Conservation (phyloP, 164 flowering plant genomes). For the Amborella trichopoda region DNA sequence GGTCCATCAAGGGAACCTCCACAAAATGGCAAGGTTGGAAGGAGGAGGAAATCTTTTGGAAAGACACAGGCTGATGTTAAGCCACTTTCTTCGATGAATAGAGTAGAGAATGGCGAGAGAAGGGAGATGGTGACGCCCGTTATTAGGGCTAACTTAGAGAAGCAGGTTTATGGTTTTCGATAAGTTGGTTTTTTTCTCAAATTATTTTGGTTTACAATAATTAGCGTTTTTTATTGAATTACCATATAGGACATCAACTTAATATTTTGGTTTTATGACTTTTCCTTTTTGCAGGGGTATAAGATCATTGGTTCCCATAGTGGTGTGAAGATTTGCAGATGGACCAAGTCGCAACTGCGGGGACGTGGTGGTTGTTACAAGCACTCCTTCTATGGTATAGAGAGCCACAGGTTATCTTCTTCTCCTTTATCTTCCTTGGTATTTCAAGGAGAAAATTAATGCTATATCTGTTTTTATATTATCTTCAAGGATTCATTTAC, state of each 20-base stretch:
- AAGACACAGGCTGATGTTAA: neutral
- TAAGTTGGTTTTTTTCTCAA: too few species aligned
- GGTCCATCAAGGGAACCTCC: conserved; percentile 53
- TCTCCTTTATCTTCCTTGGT: too few species aligned
- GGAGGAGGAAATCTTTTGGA: neutral
- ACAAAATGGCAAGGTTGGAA: neutral
- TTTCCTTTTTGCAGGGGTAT: conserved; percentile 92
- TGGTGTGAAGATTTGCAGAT: conserved; percentile 94
- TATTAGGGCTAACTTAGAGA: conserved; percentile 68
- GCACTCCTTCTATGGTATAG: conserved; percentile 98
- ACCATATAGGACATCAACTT: too few species aligned
- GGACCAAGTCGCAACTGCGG: conserved; percentile 97
- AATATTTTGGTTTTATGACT: too few species aligned
- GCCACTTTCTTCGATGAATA: conserved; percentile 22
- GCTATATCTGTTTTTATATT: neutral
- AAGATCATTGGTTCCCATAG: conserved; percentile 98
- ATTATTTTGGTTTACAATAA: too few species aligned
- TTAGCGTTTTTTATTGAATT: too few species aligned
- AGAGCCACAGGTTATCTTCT: conserved; percentile 89
- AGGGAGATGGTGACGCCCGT: conserved; percentile 96
- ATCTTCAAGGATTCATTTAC: neutral
- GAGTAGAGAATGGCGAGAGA: conserved; percentile 34
- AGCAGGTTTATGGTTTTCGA: too few species aligned
- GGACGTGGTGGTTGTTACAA: conserved; percentile 99
- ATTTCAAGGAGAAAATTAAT: too few species aligned